These are phyloP conservation scores for Schwanniomyces polymorphus DNA, from an alignment of 805 yeast species.

Conservation along the genomic window DNA sequence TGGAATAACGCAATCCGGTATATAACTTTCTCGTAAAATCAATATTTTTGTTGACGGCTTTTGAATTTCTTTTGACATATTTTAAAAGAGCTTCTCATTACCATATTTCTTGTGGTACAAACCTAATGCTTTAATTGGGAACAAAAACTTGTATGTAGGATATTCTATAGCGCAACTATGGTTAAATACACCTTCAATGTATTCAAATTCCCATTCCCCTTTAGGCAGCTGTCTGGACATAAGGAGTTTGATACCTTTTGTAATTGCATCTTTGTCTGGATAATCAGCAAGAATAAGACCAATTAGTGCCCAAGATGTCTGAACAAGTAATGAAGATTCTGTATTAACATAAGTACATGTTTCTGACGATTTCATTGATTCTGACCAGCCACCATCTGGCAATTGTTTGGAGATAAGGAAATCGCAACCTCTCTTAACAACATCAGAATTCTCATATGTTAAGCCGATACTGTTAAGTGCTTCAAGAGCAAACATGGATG, in stretches of 20 bases:
- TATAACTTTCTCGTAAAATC: neutral
- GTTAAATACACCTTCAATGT: conserved; percentile 93
- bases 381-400: conserved; percentile 97
- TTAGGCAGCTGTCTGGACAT: conserved; percentile 63
- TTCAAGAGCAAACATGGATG: conserved; percentile 97
- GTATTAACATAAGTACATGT: conserved; percentile 71
- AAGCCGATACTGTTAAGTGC: conserved; percentile 75
- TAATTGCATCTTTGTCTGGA: conserved; percentile 65
- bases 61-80: neutral
- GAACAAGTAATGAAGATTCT: conserved; percentile 69
- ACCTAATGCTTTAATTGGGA: conserved; percentile 92
- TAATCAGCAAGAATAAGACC: conserved; percentile 79
- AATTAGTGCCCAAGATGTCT: conserved; percentile 90
- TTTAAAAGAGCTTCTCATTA: conserved; percentile 7
- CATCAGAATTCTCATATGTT: conserved; percentile 57
- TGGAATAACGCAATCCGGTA: neutral
- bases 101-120: conserved; percentile 46
- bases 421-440: conserved; percentile 78
- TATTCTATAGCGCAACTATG: conserved; percentile 91
- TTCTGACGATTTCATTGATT: conserved; percentile 88
- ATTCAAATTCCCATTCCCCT: conserved; percentile 87
- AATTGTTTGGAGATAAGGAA: conserved; percentile 75
- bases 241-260: conserved; percentile 61
- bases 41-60: neutral
- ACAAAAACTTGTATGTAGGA: conserved; percentile 86